These are phyloP conservation scores for Hypoxylon subgilvum DNA, from an alignment of 495 filamentous ascomycete genomes.

Conservation along the genomic window DNA sequence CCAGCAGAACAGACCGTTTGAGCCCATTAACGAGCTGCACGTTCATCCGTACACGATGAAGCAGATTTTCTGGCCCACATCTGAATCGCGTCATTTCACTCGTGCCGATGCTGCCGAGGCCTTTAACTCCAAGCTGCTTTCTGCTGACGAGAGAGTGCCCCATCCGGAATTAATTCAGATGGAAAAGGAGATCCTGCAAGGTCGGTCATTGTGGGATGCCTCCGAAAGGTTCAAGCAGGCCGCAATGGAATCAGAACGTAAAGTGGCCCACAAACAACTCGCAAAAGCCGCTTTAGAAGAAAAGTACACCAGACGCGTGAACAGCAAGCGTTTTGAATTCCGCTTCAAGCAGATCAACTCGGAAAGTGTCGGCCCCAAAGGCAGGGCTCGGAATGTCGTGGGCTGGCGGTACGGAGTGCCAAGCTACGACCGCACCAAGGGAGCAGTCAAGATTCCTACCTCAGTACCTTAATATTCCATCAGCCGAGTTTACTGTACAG, in stretches of 20 bases:
- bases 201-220: conserved; percentile 38
- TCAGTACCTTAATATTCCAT: conserved; percentile 41
- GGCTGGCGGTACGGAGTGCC: conserved; percentile 66
- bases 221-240: conserved; percentile 47
- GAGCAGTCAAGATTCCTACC: conserved; percentile 55
- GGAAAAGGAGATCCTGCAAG: conserved; percentile 57
- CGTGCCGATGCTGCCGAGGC: conserved; percentile 86
- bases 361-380: conserved; percentile 53
- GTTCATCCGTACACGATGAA: conserved; percentile 77
- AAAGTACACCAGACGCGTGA: conserved; percentile 53
- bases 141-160: conserved; percentile 84
- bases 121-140: conserved; percentile 73
- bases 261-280: conserved; percentile 47
- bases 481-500: background rate
- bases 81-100: conserved; percentile 89
- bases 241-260: conserved; percentile 44
- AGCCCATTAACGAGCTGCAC: conserved; percentile 89
- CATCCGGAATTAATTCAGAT: conserved; percentile 80
- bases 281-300: conserved; percentile 49
- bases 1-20: conserved; percentile 58
- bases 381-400: conserved; percentile 59
- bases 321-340: conserved; percentile 72
- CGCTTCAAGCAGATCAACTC: conserved; percentile 69
- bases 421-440: conserved; percentile 54
- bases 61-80: conserved; percentile 88